These are phyloP conservation scores for Agastache rugosa DNA, from an alignment of 257 asterid species.

Conservation along the genomic window DNA sequence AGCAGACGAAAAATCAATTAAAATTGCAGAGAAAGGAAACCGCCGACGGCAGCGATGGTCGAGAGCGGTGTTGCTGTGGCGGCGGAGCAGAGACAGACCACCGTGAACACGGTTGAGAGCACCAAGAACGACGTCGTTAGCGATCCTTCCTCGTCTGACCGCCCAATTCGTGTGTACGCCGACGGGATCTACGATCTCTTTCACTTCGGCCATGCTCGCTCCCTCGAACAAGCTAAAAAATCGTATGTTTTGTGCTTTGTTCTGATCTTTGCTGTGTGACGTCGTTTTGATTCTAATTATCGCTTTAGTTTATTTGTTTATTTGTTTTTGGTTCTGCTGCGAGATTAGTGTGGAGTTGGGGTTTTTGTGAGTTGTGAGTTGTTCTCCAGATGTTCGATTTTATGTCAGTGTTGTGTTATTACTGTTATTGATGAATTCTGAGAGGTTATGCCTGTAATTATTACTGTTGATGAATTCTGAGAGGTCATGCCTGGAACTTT, in stretches of 20 bases:
- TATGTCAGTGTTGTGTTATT: slow-evolving; percentile 15
- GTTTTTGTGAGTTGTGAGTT: slow-evolving; percentile 22
- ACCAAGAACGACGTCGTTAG: slow-evolving; percentile 41
- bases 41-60: slow-evolving; percentile 50
- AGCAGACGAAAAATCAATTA: background rate
- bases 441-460: slow-evolving; percentile 6
- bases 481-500: slow-evolving; percentile 5
- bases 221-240: slow-evolving; percentile 95
- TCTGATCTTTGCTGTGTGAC: slow-evolving; percentile 13
- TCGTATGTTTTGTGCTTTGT: slow-evolving; percentile 41
- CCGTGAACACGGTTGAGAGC: slow-evolving; percentile 30
- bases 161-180: slow-evolving; percentile 87
- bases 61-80: slow-evolving; percentile 47
- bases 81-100: slow-evolving; percentile 44
- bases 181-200: slow-evolving; percentile 99
- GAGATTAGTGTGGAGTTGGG: background rate
- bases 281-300: background rate
- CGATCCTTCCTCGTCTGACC: slow-evolving; percentile 55
- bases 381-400: slow-evolving; percentile 26
- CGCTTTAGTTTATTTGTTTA: background rate
- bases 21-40: slow-evolving; percentile 4
- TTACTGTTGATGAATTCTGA: slow-evolving; percentile 15
- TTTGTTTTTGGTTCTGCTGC: background rate
- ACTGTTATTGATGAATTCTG: slow-evolving; percentile 18
- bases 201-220: slow-evolving; percentile 98